Evolutionary conservation across 2,329 filamentous ascomycete genomes (phyloP), one percentile per base, ranked within the genome.

Genomic region (Exophiala phaeomuriformis): DNA sequence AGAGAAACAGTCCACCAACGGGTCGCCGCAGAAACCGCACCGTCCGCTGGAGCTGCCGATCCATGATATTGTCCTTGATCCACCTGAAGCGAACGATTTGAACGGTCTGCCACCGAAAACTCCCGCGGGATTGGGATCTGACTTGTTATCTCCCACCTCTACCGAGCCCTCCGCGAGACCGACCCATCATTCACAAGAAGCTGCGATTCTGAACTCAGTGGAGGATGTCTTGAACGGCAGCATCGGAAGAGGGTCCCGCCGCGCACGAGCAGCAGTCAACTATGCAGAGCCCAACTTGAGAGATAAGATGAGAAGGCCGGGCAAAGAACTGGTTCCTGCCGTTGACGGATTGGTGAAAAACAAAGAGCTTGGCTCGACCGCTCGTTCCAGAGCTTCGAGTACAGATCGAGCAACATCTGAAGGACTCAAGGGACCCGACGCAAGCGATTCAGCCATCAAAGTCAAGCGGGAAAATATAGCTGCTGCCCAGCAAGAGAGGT

Each of bases 261-360:
- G 88, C 59, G 80, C 81, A 45, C 77, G 85, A 63, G 72, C 80
- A 7, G 77, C 82, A 47, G 79, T 93, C 57, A 91, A 86, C 72
- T 93, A 93, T 67, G 85, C 86, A 7, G 86, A 91, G 67, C 88
- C 88, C 1, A 91, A 86, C 64, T 74, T 93, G 40, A 79, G 85
- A 57, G 85, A 84, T 65, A 93, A 93, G 71, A 90, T 93, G 87
- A 80, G 88, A 54, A 79, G 88, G 55, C 86, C 88, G 27, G 86
- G 84, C 1, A 88, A 88, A 65, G 82, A 88, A 59, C 70, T 90
- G 6, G 80, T 85, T 35, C 86, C 90, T 67, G 87, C 86, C 1
- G 86, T 91, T 9, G 71, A 78, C 7, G 82, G 79, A n/a, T 79
- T 49, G 61, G 64, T 47, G 59, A 64, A 52, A 63, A 69, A 72